Percentiles rank a stretch among this genome's conserved stretches.
phyloP scores from a whole-genome alignment of 2,329 filamentous ascomycete genomes.

The Penicillium nordicum region DNA sequence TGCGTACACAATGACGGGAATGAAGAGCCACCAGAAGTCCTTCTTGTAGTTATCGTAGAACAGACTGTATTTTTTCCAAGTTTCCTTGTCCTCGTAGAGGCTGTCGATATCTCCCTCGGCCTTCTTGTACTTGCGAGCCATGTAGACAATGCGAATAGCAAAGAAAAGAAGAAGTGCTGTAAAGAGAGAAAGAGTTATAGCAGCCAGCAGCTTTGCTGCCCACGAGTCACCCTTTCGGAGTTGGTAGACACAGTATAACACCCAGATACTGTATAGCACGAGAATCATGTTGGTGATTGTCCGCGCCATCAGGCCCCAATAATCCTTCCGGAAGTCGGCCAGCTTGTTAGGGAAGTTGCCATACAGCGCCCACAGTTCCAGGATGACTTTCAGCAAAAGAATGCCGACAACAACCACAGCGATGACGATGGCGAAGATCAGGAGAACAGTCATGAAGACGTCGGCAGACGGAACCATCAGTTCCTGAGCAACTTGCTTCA shows the following conservation, averaged over 20 bases:
- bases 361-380: slow-evolving; percentile 89
- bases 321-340: slow-evolving; percentile 84
- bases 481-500: slow-evolving; percentile 79
- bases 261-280: slow-evolving; percentile 91
- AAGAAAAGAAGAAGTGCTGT: slow-evolving; percentile 80
- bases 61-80: slow-evolving; percentile 92
- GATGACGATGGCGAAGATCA: slow-evolving; percentile 84
- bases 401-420: slow-evolving; percentile 81
- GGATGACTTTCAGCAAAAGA: slow-evolving; percentile 81
- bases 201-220: slow-evolving; percentile 82
- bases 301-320: slow-evolving; percentile 88
- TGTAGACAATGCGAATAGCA: slow-evolving; percentile 74
- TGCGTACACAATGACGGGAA: slow-evolving; percentile 85
- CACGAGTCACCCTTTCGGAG: slow-evolving; percentile 92
- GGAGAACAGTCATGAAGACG: slow-evolving; percentile 91
- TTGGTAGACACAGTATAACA: slow-evolving; percentile 92
- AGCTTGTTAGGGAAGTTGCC: slow-evolving; percentile 79
- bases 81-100: slow-evolving; percentile 83
- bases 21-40: slow-evolving; percentile 95
- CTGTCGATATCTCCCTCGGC: slow-evolving; percentile 67
- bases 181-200: slow-evolving; percentile 74
- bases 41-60: slow-evolving; percentile 97
- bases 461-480: slow-evolving; percentile 82
- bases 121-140: slow-evolving; percentile 70
- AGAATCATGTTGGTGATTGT: slow-evolving; percentile 87